A percentile compares a stretch with the other conserved stretches of the same genome.
phyloP scores from a whole-genome alignment of 495 filamentous ascomycete genomes.

The Trichoderma parareesei region DNA sequence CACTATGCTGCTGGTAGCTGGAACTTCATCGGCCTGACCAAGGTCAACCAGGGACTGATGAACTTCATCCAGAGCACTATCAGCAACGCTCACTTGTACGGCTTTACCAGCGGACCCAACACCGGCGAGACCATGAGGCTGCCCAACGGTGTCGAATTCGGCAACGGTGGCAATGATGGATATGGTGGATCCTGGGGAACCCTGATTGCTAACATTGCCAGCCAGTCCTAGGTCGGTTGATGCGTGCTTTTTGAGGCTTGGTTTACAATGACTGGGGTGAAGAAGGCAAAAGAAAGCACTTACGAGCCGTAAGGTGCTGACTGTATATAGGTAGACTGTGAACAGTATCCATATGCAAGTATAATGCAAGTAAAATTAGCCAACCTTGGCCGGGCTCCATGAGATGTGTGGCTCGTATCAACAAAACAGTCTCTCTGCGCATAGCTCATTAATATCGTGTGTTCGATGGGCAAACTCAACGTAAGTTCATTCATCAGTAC shows the following conservation, averaged over 20 bases:
- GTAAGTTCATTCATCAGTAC: not conserved
- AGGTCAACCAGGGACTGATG: not conserved
- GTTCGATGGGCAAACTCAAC: no score
- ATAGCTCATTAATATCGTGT: no score
- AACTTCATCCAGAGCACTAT: not conserved
- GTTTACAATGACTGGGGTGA: no score
- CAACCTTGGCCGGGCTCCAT: no score
- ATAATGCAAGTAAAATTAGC: no score
- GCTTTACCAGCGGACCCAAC: constrained; percentile 11
- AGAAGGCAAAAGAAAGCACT: no score
- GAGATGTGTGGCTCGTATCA: no score
- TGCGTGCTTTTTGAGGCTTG: no score
- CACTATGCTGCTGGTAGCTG: constrained; percentile 6
- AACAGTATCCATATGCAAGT: no score
- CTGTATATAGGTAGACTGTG: no score
- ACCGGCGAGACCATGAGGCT: constrained; percentile 7
- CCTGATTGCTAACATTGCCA: constrained; percentile 17
- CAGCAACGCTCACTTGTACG: constrained; percentile 5
- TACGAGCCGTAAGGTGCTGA: no score
- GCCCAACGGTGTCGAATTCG: constrained; percentile 8
- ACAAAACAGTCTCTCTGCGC: no score
- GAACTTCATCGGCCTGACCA: not conserved
- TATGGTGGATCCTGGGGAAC: constrained; percentile 11
- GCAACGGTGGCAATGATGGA: constrained; percentile 7
- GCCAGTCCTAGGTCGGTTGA: constrained; percentile 16